A percentile compares a stretch with the other conserved stretches of the same genome.
Evolutionary conservation across 2,329 filamentous ascomycete genomes (phyloP).

Genomic region (Stachybotrys chartarum): DNA sequence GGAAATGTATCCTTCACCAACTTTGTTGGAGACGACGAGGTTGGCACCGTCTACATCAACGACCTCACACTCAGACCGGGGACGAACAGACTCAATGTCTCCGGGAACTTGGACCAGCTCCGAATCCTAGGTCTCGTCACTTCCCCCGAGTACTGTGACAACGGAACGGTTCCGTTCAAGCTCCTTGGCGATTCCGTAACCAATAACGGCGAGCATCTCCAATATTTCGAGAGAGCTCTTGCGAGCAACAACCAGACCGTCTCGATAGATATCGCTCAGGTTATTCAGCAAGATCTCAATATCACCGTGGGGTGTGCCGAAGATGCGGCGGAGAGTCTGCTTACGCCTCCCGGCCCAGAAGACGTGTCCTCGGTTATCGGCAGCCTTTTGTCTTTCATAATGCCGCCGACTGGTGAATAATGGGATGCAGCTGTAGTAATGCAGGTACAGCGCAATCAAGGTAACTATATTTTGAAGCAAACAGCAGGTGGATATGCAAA

Average conservation of each 20-base stretch:
- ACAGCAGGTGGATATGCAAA: too few species aligned
- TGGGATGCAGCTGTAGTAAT: too few species aligned
- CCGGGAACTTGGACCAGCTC: constrained; percentile 43
- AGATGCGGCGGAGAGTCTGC: neutral
- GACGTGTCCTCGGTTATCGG: neutral
- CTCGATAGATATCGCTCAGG: constrained; percentile 41
- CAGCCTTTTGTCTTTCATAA: constrained; percentile 3
- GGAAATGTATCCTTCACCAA: constrained; percentile 59
- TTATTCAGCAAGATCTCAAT: constrained; percentile 27
- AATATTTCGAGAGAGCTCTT: constrained; percentile 51
- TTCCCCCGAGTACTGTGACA: constrained; percentile 42
- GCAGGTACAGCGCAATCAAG: too few species aligned
- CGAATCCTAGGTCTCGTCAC: constrained; percentile 33
- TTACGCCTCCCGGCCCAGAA: neutral
- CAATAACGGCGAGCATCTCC: constrained; percentile 42
- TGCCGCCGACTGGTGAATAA: neutral
- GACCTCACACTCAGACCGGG: constrained; percentile 54
- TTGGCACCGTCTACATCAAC: constrained; percentile 51
- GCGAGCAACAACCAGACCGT: constrained; percentile 42
- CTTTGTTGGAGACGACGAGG: constrained; percentile 39
- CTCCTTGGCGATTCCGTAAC: constrained; percentile 45
- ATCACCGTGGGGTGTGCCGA: constrained; percentile 4
- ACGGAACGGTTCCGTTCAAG: constrained; percentile 46
- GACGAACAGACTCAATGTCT: constrained; percentile 47
- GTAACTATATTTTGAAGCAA: too few species aligned